Percentiles rank a stretch among this genome's conserved stretches.
phyloP scores from a whole-genome alignment of 78 protist species.

The Chrysochromulina parva region DNA sequence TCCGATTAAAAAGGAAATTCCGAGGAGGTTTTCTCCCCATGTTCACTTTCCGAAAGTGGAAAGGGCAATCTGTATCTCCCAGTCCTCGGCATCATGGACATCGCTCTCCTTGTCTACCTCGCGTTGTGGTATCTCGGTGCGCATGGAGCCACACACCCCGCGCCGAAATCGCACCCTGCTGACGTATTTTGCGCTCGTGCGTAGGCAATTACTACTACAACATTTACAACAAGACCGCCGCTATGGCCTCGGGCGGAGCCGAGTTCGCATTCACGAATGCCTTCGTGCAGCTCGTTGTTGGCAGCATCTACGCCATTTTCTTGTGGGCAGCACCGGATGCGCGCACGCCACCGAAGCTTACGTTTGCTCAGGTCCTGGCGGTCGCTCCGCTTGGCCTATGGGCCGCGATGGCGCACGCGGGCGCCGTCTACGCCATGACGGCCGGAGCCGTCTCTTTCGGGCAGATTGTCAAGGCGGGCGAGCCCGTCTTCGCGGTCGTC shows the following conservation, averaged over 20 bases:
- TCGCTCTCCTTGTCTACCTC: constrained; percentile 33
- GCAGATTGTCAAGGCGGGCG: constrained; percentile 47
- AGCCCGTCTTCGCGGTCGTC: constrained; percentile 45
- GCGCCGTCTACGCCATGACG: constrained; percentile 22
- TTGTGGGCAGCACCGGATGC: constrained; percentile 45
- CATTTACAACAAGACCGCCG: constrained; percentile 24
- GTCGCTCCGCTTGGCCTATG: constrained; percentile 18
- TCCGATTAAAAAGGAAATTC: too few relatives aligned
- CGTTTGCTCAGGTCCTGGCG: not conserved
- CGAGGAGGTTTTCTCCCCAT: too few relatives aligned
- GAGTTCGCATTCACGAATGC: constrained; percentile 29
- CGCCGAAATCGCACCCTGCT: too few relatives aligned
- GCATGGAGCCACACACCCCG: too few relatives aligned
- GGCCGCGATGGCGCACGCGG: constrained; percentile 38
- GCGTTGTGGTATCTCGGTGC: constrained; percentile 18
- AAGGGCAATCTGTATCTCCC: too few relatives aligned
- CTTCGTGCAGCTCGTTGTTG: constrained; percentile 32
- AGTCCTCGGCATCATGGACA: not conserved
- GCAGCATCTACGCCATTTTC: constrained; percentile 26
- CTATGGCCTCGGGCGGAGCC: constrained; percentile 30
- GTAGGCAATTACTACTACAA: constrained; percentile 42
- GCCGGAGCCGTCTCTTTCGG: constrained; percentile 51
- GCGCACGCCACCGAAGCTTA: not conserved
- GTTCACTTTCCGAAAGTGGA: too few relatives aligned
- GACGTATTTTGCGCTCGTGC: not conserved